Percentiles rank a stretch among this genome's conserved stretches.
These are phyloP conservation scores for Toxicodendron radicans DNA, from an alignment of 345 rosid genomes.

Conservation along the genomic window DNA sequence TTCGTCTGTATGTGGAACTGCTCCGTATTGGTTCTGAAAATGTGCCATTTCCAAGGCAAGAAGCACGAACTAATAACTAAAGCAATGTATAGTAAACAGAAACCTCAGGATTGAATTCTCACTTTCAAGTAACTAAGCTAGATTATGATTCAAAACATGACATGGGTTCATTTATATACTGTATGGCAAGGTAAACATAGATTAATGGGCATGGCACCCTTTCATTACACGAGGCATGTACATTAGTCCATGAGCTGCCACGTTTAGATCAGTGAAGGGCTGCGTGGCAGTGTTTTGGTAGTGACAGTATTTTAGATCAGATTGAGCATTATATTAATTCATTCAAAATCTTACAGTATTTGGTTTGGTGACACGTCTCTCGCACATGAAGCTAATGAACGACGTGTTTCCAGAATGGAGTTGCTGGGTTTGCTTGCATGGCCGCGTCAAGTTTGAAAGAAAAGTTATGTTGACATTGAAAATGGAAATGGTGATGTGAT, in stretches of 20 bases:
- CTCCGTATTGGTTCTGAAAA: constrained; percentile 17
- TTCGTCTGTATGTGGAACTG: constrained; percentile 14
- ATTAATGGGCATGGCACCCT: not conserved
- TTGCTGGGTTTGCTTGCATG: too few relatives aligned
- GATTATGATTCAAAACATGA: not conserved
- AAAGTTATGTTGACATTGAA: too few relatives aligned
- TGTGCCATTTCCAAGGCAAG: constrained; percentile 3
- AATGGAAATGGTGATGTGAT: too few relatives aligned
- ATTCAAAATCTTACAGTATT: too few relatives aligned
- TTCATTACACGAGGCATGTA: not conserved
- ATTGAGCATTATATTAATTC: not conserved
- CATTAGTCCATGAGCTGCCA: not conserved
- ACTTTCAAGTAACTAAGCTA: too few relatives aligned
- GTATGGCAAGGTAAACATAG: not conserved
- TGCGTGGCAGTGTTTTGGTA: not conserved
- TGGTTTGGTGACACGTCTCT: not conserved
- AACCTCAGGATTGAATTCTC: not conserved
- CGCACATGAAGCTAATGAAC: too few relatives aligned
- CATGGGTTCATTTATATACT: not conserved
- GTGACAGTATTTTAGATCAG: not conserved
- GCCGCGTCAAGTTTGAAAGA: too few relatives aligned
- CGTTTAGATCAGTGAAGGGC: not conserved
- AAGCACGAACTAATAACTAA: not conserved
- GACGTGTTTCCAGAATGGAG: too few relatives aligned
- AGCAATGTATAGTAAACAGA: not conserved